Percentiles rank a stretch among this genome's conserved stretches.
These are phyloP conservation scores for Globisporangium iwayamae DNA, from an alignment of 352 stramenopile genomes.

Conservation along the genomic window DNA sequence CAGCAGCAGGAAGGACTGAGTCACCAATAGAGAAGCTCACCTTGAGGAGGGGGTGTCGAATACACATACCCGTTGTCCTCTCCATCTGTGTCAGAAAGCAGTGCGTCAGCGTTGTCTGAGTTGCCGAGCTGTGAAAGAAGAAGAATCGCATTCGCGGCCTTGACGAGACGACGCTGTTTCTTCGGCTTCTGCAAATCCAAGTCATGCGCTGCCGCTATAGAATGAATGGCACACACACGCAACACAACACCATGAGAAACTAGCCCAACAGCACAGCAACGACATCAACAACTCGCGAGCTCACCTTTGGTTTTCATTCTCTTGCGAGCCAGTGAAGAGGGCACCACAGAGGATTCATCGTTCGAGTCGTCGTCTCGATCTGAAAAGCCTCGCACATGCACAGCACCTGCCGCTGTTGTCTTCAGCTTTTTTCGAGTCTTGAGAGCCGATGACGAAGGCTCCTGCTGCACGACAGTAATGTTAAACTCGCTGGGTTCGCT, in stretches of 20 bases:
- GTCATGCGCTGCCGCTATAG: not conserved
- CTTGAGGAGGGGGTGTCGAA: conserved; percentile 1
- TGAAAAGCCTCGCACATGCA: not conserved
- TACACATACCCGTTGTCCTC: not conserved
- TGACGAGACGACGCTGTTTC: not conserved
- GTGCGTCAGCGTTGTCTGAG: not conserved
- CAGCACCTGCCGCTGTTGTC: not conserved
- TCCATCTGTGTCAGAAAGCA: not conserved
- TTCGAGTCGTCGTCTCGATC: not conserved
- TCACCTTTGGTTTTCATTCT: not conserved
- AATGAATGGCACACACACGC: not conserved
- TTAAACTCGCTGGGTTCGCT: not conserved
- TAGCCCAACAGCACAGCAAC: not conserved
- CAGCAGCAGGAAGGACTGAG: not conserved
- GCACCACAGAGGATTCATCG: not conserved
- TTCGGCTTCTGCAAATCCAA: not conserved
- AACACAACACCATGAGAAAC: not conserved
- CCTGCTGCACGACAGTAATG: not conserved
- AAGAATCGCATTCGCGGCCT: not conserved
- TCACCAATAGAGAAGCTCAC: not conserved
- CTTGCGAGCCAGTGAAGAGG: not conserved
- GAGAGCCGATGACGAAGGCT: not conserved
- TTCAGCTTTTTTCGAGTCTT: not conserved
- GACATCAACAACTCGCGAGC: not conserved
- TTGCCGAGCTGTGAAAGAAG: not conserved